Conservation (phyloP, 352 stramenopile genomes). For the Pythium oligandrum region DNA sequence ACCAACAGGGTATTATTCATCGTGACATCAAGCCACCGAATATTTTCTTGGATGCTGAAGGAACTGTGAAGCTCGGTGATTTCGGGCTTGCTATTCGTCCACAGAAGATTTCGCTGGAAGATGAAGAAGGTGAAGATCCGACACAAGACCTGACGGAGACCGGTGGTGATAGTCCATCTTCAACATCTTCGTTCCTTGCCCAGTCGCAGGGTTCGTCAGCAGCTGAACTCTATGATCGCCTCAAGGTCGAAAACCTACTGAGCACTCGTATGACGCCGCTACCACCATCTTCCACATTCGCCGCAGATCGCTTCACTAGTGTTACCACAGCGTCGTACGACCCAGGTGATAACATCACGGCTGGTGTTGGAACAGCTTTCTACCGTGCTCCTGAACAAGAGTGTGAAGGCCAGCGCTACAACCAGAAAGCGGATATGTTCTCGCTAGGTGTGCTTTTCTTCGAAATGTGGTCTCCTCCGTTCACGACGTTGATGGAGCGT, state of each 20-base stretch:
- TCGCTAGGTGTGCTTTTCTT: slow-evolving; percentile 94
- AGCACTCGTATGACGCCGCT: slow-evolving; percentile 39
- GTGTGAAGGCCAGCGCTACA: slow-evolving; percentile 80
- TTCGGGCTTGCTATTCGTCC: slow-evolving; percentile 92
- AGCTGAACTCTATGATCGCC: slow-evolving; percentile 58
- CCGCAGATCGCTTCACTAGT: slow-evolving; percentile 27
- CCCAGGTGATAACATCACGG: slow-evolving; percentile 76
- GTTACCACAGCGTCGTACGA: slow-evolving; percentile 61
- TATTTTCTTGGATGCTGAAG: slow-evolving; percentile 92
- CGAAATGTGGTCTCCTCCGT: slow-evolving; percentile 93
- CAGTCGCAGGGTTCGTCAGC: slow-evolving; percentile 59
- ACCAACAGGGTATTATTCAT: slow-evolving; percentile 92
- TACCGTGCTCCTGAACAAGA: slow-evolving; percentile 95
- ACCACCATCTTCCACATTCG: not conserved
- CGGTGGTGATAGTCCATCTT: not conserved
- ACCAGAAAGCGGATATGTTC: slow-evolving; percentile 93
- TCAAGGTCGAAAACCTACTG: slow-evolving; percentile 68
- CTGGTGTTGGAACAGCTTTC: slow-evolving; percentile 93
- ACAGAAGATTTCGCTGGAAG: slow-evolving; percentile 40
- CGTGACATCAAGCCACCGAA: slow-evolving; percentile 92
- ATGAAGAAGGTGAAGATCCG: slow-evolving; percentile 31
- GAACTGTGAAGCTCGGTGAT: slow-evolving; percentile 91
- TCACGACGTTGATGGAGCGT: slow-evolving; percentile 89
- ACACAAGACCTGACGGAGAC: slow-evolving; percentile 13
- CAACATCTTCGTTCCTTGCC: slow-evolving; percentile 26